Evolutionary conservation across 1,284 basidiomycete genomes (phyloP), one percentile per base, ranked within the genome.

Genomic region (Trametes versicolor): DNA sequence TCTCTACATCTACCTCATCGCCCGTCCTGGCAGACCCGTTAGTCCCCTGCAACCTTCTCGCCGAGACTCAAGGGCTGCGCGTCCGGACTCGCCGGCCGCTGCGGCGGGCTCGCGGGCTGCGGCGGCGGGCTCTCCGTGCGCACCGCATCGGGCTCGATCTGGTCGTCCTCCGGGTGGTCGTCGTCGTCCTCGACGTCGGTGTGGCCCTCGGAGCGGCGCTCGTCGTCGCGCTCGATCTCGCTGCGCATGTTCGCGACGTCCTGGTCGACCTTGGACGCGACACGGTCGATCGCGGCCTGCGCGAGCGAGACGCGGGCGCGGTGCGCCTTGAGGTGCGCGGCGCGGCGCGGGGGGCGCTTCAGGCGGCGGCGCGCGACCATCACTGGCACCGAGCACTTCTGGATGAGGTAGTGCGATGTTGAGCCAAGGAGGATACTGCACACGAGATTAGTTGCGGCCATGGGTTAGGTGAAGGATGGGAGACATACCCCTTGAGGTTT

Each of bases 361-460:
- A 89, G 79, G n/a, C 86, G 79, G 49, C 86, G 80, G 29, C 87
- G 83, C 19, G 86, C 86, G 66, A 88, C 86, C 89, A 91, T 90
- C 56, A 91, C 89, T 5, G 90, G 90, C 1, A 89, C 87, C 3
- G 84, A 86, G n/a, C 84, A 86, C 77, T 90, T 91, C 71, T 93
- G 96, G 49, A 99, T 95, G 55, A 99, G 89, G 76, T 99, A 99
- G 78, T 99, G 95, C 4, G 95, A 97, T 0, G 96, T 98, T 3
- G 95, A 97, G n/a, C 97, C 97, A 41, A 99, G 90, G 7, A 99
- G 84, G 73, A 98, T 97, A 27, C 96, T 96, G 73, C 25, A 62
- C 41, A 48, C 39, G 45, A 21, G 23, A n/a, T 29, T 19, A 10
- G 15, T 53, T 39, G 21, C 60, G 32, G 12, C 4, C 4, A 36